Conservation (phyloP, 768 basidiomycete genomes). For the Boletus vinaceobasis region DNA sequence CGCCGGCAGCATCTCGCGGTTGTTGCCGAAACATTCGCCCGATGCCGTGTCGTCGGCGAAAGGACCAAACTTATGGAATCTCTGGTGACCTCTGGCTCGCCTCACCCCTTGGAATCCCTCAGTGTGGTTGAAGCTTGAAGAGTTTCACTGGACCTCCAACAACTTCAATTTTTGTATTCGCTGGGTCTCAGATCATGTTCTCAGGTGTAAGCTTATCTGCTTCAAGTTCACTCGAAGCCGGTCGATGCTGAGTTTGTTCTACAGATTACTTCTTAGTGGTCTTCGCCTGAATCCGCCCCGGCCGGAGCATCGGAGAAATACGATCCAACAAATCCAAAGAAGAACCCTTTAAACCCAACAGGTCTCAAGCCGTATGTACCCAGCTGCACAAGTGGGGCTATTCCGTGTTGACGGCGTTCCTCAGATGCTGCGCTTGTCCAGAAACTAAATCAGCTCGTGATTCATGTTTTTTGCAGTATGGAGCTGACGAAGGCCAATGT, state of each 20-base stretch:
- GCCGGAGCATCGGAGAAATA: constrained; percentile 41
- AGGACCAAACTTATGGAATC: no score
- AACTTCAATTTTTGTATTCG: not conserved
- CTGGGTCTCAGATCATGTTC: constrained; percentile 41
- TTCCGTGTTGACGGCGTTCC: not conserved
- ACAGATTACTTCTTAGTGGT: constrained; percentile 59
- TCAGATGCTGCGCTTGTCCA: constrained; percentile 94
- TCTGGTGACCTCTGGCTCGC: no score
- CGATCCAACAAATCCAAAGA: constrained; percentile 71
- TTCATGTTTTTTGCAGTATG: constrained; percentile 81
- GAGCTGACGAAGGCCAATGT: constrained; percentile 75
- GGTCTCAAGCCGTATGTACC: constrained; percentile 86
- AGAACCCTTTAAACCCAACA: constrained; percentile 88
- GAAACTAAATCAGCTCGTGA: constrained; percentile 90
- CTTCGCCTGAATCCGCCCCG: constrained; percentile 33
- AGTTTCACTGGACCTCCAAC: not conserved
- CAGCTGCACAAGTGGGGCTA: no score
- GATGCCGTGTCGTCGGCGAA: no score
- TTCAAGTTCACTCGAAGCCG: not conserved
- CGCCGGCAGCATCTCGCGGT: no score
- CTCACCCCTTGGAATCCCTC: no score
- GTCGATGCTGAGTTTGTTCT: not conserved
- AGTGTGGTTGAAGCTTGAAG: no score
- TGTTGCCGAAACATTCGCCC: no score
- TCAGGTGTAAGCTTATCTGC: constrained; percentile 32